Percentiles rank a stretch among this genome's conserved stretches.
Evolutionary conservation across 768 basidiomycete species (phyloP).

Genomic region (Tricholoma terreum): DNA sequence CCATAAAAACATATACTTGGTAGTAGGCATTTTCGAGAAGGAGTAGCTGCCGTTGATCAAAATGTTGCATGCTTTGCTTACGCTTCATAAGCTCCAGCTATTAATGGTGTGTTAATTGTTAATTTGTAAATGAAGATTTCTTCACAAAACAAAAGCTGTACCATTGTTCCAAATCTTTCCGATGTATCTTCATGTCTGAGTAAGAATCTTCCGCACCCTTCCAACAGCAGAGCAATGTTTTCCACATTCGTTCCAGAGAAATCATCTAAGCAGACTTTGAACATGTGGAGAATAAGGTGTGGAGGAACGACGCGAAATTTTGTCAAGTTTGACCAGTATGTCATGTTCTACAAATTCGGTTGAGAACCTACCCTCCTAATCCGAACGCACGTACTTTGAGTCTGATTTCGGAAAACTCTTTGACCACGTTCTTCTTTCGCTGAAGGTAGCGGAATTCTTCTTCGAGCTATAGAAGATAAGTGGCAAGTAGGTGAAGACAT

Average conservation of each 20-base stretch:
- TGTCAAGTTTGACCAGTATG: constrained; percentile 88
- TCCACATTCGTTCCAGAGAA: constrained; percentile 92
- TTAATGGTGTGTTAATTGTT: neutral
- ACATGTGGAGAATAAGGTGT: constrained; percentile 90
- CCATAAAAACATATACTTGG: constrained; percentile 51
- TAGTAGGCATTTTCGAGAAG: constrained; percentile 98
- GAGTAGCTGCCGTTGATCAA: constrained; percentile 86
- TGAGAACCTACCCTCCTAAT: neutral
- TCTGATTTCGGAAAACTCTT: constrained; percentile 82
- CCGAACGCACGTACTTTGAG: constrained; percentile 56
- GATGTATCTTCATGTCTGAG: constrained; percentile 84
- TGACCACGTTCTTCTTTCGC: constrained; percentile 88
- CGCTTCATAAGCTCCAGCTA: constrained; percentile 89
- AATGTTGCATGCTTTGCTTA: constrained; percentile 90
- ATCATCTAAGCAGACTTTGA: constrained; percentile 97
- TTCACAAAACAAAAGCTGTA: constrained; percentile 21
- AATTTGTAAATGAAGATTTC: neutral
- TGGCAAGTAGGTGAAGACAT: constrained; percentile 3
- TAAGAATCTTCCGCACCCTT: constrained; percentile 92
- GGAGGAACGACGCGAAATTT: constrained; percentile 91
- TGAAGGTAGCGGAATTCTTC: constrained; percentile 97
- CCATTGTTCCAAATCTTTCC: constrained; percentile 87
- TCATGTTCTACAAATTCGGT: constrained; percentile 61
- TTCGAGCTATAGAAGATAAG: constrained; percentile 61
- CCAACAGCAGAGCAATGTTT: constrained; percentile 85